phyloP scores from a whole-genome alignment of 1,284 basidiomycete species.

The Pseudozyma tsukubaensis region DNA sequence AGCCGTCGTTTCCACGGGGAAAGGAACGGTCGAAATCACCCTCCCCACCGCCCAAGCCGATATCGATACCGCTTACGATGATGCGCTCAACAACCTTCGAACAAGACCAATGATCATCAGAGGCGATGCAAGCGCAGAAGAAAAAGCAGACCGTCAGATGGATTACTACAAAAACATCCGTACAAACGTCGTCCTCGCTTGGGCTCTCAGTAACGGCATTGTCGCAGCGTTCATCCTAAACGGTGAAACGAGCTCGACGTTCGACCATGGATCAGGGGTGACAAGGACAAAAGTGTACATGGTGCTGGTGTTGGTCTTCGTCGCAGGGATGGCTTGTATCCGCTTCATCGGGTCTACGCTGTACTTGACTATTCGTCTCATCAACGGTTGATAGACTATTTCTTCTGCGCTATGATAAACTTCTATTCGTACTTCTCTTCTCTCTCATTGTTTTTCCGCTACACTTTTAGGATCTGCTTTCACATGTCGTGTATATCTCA shows the following conservation, averaged over 20 bases:
- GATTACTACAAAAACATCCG: constrained; percentile 77
- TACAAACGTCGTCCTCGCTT: constrained; percentile 87
- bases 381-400: constrained; percentile 26
- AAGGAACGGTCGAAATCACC: constrained; percentile 81
- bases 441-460: background rate
- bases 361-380: constrained; percentile 59
- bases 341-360: constrained; percentile 60
- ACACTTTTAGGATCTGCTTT: background rate
- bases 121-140: constrained; percentile 61
- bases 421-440: background rate
- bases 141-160: constrained; percentile 62
- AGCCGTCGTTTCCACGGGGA: constrained; percentile 57
- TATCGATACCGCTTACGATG: constrained; percentile 88
- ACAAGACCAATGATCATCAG: constrained; percentile 73
- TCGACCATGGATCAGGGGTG: constrained; percentile 43
- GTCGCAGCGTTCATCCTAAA: constrained; percentile 64
- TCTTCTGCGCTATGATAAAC: background rate
- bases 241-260: constrained; percentile 48
- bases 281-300: constrained; percentile 64
- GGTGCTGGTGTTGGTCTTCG: constrained; percentile 64
- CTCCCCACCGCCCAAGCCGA: constrained; percentile 86
- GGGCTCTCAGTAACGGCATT: constrained; percentile 81
- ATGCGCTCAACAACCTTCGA: constrained; percentile 83
- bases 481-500: background rate
- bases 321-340: constrained; percentile 62